These are phyloP conservation scores for Aspergillus wentii DNA, from an alignment of 495 filamentous ascomycete genomes.

Conservation along the genomic window DNA sequence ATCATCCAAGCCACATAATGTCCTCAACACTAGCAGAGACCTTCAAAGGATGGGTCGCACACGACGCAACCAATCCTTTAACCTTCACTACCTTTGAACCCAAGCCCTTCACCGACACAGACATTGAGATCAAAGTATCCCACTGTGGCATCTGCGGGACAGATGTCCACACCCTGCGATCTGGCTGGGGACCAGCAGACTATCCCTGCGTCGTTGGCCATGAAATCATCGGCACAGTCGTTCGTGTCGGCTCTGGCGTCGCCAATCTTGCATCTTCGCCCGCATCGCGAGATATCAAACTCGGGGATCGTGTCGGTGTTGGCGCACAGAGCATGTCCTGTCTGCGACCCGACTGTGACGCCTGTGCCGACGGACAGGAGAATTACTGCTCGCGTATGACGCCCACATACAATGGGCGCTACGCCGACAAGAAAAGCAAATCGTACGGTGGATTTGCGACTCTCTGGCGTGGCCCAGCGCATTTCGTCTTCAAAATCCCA, in stretches of 20 bases:
- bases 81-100: constrained; percentile 67
- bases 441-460: constrained; percentile 65
- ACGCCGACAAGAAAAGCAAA: constrained; percentile 51
- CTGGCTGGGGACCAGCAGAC: constrained; percentile 64
- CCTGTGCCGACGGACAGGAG: constrained; percentile 58
- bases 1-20: constrained; percentile 10
- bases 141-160: constrained; percentile 84
- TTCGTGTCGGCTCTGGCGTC: constrained; percentile 54
- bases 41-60: constrained; percentile 81
- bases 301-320: constrained; percentile 82
- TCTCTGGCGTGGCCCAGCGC: constrained; percentile 64
- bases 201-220: constrained; percentile 78
- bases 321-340: constrained; percentile 76
- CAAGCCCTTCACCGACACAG: constrained; percentile 72
- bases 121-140: constrained; percentile 58
- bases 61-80: constrained; percentile 65
- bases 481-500: constrained; percentile 79
- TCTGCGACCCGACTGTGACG: constrained; percentile 59
- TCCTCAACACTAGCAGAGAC: constrained; percentile 30
- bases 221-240: constrained; percentile 76
- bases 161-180: constrained; percentile 71
- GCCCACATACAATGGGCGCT: constrained; percentile 66
- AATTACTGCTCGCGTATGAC: constrained; percentile 62
- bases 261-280: constrained; percentile 29
- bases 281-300: constrained; percentile 53